Conservation (phyloP, 2,329 filamentous ascomycete genomes). For the Cladobotryum mycophilum region DNA sequence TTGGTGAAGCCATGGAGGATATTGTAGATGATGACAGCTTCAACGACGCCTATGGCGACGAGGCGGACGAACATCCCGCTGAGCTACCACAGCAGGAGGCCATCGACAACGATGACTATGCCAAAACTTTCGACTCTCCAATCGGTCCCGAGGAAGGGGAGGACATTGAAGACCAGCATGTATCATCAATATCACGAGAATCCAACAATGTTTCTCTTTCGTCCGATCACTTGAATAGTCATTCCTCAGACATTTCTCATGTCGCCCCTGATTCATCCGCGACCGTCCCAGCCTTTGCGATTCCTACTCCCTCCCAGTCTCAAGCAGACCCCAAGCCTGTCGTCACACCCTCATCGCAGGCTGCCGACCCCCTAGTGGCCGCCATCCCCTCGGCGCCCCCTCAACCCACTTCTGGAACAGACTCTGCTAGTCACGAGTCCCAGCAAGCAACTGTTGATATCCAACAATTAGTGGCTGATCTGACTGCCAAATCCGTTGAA, state of each 20-base stretch:
- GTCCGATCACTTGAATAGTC: constrained; percentile 32
- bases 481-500: constrained; percentile 29
- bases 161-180: constrained; percentile 33
- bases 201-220: constrained; percentile 36
- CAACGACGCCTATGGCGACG: constrained; percentile 41
- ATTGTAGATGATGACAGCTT: constrained; percentile 42
- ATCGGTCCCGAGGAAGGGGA: constrained; percentile 31
- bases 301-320: constrained; percentile 22
- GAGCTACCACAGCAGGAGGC: constrained; percentile 24
- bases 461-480: constrained; percentile 36
- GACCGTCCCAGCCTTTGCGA: constrained; percentile 20
- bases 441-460: constrained; percentile 31
- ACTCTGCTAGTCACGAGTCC: constrained; percentile 22
- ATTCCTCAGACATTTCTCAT: constrained; percentile 25
- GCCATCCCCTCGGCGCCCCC: constrained; percentile 17
- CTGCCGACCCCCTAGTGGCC: constrained; percentile 16
- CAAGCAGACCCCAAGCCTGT: constrained; percentile 21
- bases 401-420: constrained; percentile 23
- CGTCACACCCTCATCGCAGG: constrained; percentile 17
- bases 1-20: constrained; percentile 31
- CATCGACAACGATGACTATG: constrained; percentile 41
- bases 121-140: constrained; percentile 46
- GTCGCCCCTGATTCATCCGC: constrained; percentile 27
- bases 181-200: constrained; percentile 39
- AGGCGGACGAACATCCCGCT: constrained; percentile 24